Conservation (phyloP, 2,329 filamentous ascomycete genomes). For the Beauveria sp. region DNA sequence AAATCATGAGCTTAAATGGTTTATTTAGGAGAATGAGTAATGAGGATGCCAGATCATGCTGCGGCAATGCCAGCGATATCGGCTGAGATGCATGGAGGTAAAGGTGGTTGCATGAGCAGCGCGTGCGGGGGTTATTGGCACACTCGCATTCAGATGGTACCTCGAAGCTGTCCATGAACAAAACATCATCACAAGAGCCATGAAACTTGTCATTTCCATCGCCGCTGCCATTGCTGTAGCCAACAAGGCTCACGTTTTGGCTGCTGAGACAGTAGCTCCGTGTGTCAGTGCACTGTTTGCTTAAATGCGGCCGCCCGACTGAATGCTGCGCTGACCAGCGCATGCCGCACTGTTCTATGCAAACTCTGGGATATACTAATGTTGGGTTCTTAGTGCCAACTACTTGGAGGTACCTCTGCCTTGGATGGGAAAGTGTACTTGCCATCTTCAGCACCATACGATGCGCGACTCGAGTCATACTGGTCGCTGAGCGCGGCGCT, state of each 20-base stretch:
- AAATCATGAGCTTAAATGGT: too few species aligned
- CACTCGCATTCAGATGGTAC: too few species aligned
- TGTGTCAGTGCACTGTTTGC: background rate
- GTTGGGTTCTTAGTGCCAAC: background rate
- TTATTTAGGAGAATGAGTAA: too few species aligned
- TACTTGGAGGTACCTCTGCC: background rate
- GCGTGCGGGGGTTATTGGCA: too few species aligned
- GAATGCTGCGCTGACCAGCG: too few species aligned
- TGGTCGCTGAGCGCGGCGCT: slow-evolving; percentile 18
- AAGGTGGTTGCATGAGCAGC: too few species aligned
- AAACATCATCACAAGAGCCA: too few species aligned
- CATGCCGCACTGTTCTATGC: background rate
- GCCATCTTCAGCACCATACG: slow-evolving; percentile 10
- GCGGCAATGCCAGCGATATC: background rate
- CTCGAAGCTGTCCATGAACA: too few species aligned
- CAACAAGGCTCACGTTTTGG: background rate
- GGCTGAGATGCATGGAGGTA: background rate
- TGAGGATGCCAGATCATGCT: background rate
- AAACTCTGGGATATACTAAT: background rate
- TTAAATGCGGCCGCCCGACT: too few species aligned
- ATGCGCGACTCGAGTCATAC: slow-evolving; percentile 17
- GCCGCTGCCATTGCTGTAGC: background rate
- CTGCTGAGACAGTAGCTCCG: background rate
- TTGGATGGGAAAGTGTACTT: background rate
- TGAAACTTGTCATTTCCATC: background rate